Percentiles rank a stretch among this genome's conserved stretches.
These are phyloP conservation scores for Penicillium freii DNA, from an alignment of 2,329 filamentous ascomycete genomes.

Conservation along the genomic window DNA sequence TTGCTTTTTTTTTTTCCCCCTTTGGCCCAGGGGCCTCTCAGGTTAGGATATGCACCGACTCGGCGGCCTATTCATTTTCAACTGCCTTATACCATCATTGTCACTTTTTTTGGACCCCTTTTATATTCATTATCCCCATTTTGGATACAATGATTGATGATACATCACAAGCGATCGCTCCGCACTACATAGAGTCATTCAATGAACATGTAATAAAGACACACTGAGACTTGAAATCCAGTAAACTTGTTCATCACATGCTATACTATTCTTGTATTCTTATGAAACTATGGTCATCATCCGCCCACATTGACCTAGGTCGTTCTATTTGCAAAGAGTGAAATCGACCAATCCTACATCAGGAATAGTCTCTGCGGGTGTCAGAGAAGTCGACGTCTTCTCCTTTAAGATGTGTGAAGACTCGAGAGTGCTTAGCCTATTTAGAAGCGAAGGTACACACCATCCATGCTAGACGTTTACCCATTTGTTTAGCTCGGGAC, in stretches of 20 bases:
- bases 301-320: background rate
- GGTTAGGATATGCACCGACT: background rate
- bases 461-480: background rate
- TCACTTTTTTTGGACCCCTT: slow-evolving; percentile 8
- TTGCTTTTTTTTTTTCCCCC: slow-evolving; percentile 4
- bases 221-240: background rate
- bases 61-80: slow-evolving; percentile 6
- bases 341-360: slow-evolving; percentile 10
- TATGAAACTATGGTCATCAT: background rate
- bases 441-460: background rate
- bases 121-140: slow-evolving; percentile 16
- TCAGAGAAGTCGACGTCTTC: slow-evolving; percentile 14
- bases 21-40: background rate
- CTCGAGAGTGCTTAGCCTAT: slow-evolving; percentile 12
- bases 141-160: slow-evolving; percentile 28
- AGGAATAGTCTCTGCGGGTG: slow-evolving; percentile 6
- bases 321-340: background rate
- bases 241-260: background rate
- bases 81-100: slow-evolving; percentile 21
- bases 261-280: background rate
- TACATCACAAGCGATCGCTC: slow-evolving; percentile 6
- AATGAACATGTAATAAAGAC: background rate
- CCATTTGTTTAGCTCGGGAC: background rate
- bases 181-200: slow-evolving; percentile 2
- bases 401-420: slow-evolving; percentile 13